phyloP scores from a whole-genome alignment of 2,329 filamentous ascomycete genomes.

The Ceratocystis smalleyi region DNA sequence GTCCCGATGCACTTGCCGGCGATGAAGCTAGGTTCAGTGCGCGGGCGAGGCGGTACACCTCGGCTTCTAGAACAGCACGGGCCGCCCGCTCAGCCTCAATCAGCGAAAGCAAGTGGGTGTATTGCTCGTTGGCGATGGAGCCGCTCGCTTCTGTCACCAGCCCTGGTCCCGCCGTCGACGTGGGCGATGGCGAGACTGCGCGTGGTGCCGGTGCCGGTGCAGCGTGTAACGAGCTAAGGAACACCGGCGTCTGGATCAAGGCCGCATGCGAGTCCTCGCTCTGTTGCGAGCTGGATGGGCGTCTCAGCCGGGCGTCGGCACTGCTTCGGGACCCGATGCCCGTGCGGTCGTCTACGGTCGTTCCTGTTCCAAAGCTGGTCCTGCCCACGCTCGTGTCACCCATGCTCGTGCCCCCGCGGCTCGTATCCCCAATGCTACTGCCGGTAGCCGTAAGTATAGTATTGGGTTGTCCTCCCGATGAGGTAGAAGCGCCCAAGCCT shows the following conservation, averaged over 20 bases:
- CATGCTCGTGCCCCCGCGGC: not conserved
- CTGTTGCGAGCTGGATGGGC: constrained; percentile 8
- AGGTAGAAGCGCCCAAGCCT: not conserved
- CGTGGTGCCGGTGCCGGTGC: constrained; percentile 21
- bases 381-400: not conserved
- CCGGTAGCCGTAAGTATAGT: not conserved
- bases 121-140: constrained; percentile 31
- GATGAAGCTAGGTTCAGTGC: constrained; percentile 27
- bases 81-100: constrained; percentile 42
- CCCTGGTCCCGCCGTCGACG: constrained; percentile 12
- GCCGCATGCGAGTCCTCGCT: constrained; percentile 28
- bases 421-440: not conserved
- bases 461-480: not conserved
- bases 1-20: constrained; percentile 22
- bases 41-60: constrained; percentile 38
- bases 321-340: not conserved
- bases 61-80: constrained; percentile 38
- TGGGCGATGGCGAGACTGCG: constrained; percentile 14
- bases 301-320: not conserved
- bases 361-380: not conserved
- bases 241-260: constrained; percentile 33
- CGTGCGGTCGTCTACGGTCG: not conserved
- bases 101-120: constrained; percentile 35
- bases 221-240: constrained; percentile 30
- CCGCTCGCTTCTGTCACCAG: too few species aligned